Evolutionary conservation across 75 land plant species (phyloP).

Genomic region (Azolla pinnata): DNA sequence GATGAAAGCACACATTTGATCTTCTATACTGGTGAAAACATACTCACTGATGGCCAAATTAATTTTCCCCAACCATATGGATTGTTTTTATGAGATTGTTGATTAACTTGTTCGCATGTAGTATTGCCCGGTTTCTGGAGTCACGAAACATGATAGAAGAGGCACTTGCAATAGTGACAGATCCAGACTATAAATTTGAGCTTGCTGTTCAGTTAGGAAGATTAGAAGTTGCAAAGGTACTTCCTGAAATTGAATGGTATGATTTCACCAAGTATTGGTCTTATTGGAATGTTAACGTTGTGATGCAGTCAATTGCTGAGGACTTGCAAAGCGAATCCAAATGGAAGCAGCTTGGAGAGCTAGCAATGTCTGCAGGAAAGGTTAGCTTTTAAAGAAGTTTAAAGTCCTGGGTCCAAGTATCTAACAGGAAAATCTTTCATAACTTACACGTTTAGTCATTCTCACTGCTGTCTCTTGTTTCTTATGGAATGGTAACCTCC

Average conservation of each 20-base stretch:
- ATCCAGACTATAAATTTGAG: constrained; percentile 91
- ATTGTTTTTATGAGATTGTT: too few relatives aligned
- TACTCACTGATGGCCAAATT: too few relatives aligned
- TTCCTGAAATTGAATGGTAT: not conserved
- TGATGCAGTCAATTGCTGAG: constrained; percentile 65
- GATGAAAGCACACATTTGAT: too few relatives aligned
- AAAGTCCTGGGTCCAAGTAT: too few relatives aligned
- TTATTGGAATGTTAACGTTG: not conserved
- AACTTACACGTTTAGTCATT: too few relatives aligned
- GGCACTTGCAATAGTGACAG: constrained; percentile 95
- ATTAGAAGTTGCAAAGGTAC: constrained; percentile 78
- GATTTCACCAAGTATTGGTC: constrained; percentile 3
- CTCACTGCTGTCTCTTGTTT: constrained; percentile 56
- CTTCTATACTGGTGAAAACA: too few relatives aligned
- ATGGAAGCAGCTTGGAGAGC: constrained; percentile 95
- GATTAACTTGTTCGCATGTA: too few relatives aligned
- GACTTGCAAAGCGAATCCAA: constrained; percentile 85
- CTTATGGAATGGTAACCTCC: constrained; percentile 60
- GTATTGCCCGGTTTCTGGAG: constrained; percentile 92
- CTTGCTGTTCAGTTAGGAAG: constrained; percentile 90
- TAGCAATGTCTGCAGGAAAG: constrained; percentile 96
- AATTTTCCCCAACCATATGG: too few relatives aligned
- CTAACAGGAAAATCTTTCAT: too few relatives aligned
- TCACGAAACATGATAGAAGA: constrained; percentile 92
- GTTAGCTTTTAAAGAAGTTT: too few relatives aligned